phyloP scores from a whole-genome alignment of 1,139 yeast genomes.

The Debaryomycetaceae sp. region DNA sequence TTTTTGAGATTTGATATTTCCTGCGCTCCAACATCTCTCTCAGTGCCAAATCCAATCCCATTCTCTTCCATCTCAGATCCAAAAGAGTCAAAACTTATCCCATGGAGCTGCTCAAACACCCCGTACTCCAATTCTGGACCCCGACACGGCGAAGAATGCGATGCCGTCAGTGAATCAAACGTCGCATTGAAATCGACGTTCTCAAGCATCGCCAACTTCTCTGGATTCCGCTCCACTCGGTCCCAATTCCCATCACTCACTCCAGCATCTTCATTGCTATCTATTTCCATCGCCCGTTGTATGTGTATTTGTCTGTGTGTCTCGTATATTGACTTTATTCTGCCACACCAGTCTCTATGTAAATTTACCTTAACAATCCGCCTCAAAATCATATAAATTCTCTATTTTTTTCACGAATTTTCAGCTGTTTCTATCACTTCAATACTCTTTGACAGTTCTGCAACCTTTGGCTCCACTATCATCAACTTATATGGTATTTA shows the following conservation, averaged over 20 bases:
- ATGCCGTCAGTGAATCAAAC: constrained; percentile 4
- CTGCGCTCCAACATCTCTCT: not conserved
- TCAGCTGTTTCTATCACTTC: too few species aligned
- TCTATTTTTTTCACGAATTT: too few species aligned
- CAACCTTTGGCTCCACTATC: too few species aligned
- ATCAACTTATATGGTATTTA: too few species aligned
- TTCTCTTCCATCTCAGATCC: constrained; percentile 2
- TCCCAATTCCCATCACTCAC: not conserved
- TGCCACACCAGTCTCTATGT: not conserved
- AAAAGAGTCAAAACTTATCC: constrained; percentile 5
- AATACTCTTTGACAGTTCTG: too few species aligned
- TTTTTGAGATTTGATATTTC: not conserved
- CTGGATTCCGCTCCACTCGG: constrained; percentile 1
- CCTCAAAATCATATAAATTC: not conserved
- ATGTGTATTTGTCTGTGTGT: not conserved
- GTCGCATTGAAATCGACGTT: constrained; percentile 4
- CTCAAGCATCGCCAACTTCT: constrained; percentile 3
- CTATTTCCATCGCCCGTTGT: not conserved
- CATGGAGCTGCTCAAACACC: constrained; percentile 1
- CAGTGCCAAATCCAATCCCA: not conserved
- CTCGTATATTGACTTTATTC: not conserved
- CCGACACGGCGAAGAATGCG: not conserved
- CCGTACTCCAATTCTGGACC: not conserved
- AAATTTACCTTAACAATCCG: not conserved
- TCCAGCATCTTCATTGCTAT: not conserved